phyloP scores from a whole-genome alignment of 352 stramenopile species.

The Phytophthora fragariae region DNA sequence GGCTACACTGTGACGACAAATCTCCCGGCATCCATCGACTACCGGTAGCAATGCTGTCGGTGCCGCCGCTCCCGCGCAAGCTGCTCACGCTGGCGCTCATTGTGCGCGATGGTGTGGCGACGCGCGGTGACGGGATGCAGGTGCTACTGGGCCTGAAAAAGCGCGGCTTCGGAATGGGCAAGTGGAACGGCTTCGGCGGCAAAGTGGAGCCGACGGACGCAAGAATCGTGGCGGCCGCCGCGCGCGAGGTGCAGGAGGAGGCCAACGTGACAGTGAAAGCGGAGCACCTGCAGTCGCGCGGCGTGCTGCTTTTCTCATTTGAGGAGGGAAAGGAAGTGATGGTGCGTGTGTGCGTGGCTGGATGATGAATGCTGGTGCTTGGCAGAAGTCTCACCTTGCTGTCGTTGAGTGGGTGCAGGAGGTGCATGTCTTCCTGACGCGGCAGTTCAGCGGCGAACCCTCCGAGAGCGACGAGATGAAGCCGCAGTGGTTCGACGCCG shows the following conservation, averaged over 20 bases:
- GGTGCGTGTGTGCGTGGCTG: slow-evolving; percentile 52
- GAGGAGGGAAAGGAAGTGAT: slow-evolving; percentile 61
- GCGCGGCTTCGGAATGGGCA: slow-evolving; percentile 87
- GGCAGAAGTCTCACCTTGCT: background rate
- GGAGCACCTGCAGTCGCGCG: slow-evolving; percentile 40
- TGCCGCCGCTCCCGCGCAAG: slow-evolving; percentile 51
- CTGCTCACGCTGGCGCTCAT: slow-evolving; percentile 64
- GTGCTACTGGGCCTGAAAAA: slow-evolving; percentile 91
- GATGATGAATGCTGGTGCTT: background rate
- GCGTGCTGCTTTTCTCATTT: slow-evolving; percentile 74
- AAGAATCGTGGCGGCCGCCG: slow-evolving; percentile 61
- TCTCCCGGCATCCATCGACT: background rate
- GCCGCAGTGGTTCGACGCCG: slow-evolving; percentile 77
- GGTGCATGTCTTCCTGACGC: slow-evolving; percentile 86
- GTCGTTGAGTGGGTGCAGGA: slow-evolving; percentile 39
- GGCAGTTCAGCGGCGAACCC: slow-evolving; percentile 67
- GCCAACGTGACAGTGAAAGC: slow-evolving; percentile 58
- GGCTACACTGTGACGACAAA: slow-evolving; percentile 10
- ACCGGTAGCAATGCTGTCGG: slow-evolving; percentile 19
- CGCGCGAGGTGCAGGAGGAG: slow-evolving; percentile 77
- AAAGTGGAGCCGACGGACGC: slow-evolving; percentile 86
- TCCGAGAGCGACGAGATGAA: slow-evolving; percentile 92
- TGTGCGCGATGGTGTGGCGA: slow-evolving; percentile 33
- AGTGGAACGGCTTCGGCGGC: slow-evolving; percentile 93
- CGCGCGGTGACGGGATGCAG: slow-evolving; percentile 17